phyloP scores from a whole-genome alignment of 371 early-diverging fungal genomes.

The Apophysomyces variabilis region DNA sequence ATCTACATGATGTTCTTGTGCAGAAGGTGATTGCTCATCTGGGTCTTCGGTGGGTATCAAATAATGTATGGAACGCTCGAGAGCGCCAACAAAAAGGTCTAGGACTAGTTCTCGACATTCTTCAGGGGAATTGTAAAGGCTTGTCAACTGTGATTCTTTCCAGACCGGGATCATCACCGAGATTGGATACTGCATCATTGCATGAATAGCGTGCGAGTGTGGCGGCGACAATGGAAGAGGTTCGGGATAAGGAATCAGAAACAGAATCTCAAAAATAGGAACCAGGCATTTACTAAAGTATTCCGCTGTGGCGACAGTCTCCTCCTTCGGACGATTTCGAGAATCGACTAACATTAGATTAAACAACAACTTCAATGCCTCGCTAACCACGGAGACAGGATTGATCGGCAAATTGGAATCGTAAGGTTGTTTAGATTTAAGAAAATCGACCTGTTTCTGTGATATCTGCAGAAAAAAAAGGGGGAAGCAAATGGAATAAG shows the following conservation, averaged over 20 bases:
- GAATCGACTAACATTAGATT: constrained; percentile 56
- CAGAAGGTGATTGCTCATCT: constrained; percentile 19
- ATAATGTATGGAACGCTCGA: constrained; percentile 33
- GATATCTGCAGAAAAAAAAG: constrained; percentile 9
- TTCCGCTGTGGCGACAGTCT: constrained; percentile 22
- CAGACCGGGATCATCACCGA: constrained; percentile 40
- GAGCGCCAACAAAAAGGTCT: constrained; percentile 22
- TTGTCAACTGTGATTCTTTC: constrained; percentile 34
- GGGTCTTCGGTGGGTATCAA: constrained; percentile 53
- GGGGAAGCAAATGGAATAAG: background rate
- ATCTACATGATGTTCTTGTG: constrained; percentile 45
- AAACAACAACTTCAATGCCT: constrained; percentile 64
- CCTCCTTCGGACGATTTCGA: constrained; percentile 15
- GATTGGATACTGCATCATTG: constrained; percentile 66
- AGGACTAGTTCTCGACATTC: constrained; percentile 19
- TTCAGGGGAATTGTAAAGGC: constrained; percentile 14
- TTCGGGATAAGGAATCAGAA: constrained; percentile 41
- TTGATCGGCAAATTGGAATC: constrained; percentile 38
- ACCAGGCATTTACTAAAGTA: constrained; percentile 32
- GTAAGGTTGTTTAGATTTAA: constrained; percentile 11
- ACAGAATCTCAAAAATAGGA: constrained; percentile 44
- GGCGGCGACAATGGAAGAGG: constrained; percentile 74
- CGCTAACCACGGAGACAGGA: constrained; percentile 52
- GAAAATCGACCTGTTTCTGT: constrained; percentile 16
- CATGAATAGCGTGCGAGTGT: constrained; percentile 76